Evolutionary conservation across 163 green algal genomes (phyloP), one percentile per base, ranked within the genome.

Genomic region (Prototheca cutis): DNA sequence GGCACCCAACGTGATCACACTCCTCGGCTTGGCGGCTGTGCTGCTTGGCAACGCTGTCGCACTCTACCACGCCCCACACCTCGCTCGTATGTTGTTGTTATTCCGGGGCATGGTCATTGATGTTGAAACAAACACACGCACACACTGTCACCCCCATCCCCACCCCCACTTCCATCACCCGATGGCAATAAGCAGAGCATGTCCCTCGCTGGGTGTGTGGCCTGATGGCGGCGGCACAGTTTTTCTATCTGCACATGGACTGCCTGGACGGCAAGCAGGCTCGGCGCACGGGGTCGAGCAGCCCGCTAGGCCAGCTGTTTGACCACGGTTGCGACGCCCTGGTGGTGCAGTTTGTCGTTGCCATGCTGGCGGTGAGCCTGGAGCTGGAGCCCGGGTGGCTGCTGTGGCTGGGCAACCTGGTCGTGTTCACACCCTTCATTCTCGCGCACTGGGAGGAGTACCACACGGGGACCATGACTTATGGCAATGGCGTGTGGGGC

Each of bases 1-100:
- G 55, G 90, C 91, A 5, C 90, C 91, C 19, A 98, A 98, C 72
- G 59, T 95, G 0, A 95, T 98, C 55, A 97, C 91, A 0, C 74
- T 96, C 13, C 74, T 75, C 15, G 91, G 89, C 29, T 65, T 67
- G 30, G 42, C 42, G 15, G 27, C 45, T 5, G 68, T 93, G 13
- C 39, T 94, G 13, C 27, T 72, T 0, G 66, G 81, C 0, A 92
- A 90, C 47, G 32, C 74, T 0, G 21, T 86, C 0, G 74, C 80
- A 10, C 66, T 73, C 4, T 67, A 56, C 25, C 82, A 87, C 60
- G 56, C 76, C 17, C 82, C 86, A 18, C 76, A 83, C 25, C 83
- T 91, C n/a, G n/a, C n/a, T n/a, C n/a, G n/a, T n/a, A n/a, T n/a
- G n/a, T n/a, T n/a, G n/a, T n/a, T n/a, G n/a, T n/a, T n/a, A n/a